Evolutionary conservation across 163 green algal genomes (phyloP), one percentile per base, ranked within the genome.

Genomic region (Scenedesmus sp.): DNA sequence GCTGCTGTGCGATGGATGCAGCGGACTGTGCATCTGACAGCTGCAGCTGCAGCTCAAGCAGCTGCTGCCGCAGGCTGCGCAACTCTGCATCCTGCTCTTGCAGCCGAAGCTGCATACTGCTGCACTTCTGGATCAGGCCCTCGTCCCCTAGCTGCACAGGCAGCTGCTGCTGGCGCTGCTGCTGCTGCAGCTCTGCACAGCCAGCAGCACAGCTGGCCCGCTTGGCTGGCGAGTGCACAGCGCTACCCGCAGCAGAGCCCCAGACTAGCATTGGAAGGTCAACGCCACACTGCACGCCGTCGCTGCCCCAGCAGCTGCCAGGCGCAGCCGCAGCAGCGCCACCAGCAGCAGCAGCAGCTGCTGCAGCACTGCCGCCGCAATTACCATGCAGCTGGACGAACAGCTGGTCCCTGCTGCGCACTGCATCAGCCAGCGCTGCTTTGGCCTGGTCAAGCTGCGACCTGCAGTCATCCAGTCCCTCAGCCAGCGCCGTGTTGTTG

Each of bases 11-110:
- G 59, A 43, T 68, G 35, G 33, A 73, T 76, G 65, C 65, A 30
- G 70, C 46, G 2, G 65, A 78, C 33, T 90, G 85, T n/a, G 85
- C 85, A 26, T 90, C 70, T 35, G 85, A 84, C 70, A 85, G 44
- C 35, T 73, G n/a, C 85, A 85, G 44, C 70, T 90, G 85, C 70
- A 85, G 78, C 72, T 90, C 85, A 18, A 90, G 46, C 72, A 90
- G 72, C 85, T 90, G 85, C 46, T 90, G 43, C 70, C 44, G 53
- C 37, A 90, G 42, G 85, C 85, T 90, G 4, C 42, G 5, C 30
- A 84, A 9, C 72, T 90, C 70, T 22, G 16, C 43, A 1, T 53
- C 43, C 24, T 76, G 65, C 72, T 90, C 33, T 20, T 78, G 85
- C 44, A 90, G 46, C 72, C 78, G 70, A 33, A 43, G 16, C 26